Evolutionary conservation across 2,329 filamentous ascomycete species (phyloP).

Genomic region (Chrysosporium keratinophilum): DNA sequence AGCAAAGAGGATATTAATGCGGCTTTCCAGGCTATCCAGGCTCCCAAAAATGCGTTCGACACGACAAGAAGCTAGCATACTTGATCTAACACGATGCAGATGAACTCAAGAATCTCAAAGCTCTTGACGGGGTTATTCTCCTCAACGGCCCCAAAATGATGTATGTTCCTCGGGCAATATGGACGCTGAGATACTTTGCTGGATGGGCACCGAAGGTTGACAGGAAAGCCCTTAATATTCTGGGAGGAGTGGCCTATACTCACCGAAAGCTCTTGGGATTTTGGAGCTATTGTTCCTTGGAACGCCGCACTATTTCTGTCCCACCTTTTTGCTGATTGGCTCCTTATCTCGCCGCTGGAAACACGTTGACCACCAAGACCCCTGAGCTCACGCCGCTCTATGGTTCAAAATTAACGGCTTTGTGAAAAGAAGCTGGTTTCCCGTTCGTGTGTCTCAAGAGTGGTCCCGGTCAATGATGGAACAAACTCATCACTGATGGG

Average conservation of each 20-base stretch:
- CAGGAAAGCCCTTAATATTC: constrained; percentile 21
- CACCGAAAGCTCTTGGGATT: constrained; percentile 23
- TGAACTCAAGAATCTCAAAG: constrained; percentile 22
- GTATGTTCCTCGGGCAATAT: constrained; percentile 20
- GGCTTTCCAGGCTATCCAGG: constrained; percentile 19
- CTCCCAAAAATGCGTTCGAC: constrained; percentile 15
- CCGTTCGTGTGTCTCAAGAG: constrained; percentile 20
- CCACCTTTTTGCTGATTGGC: constrained; percentile 18
- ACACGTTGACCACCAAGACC: constrained; percentile 38
- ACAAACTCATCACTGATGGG: constrained; percentile 11
- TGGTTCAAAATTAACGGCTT: constrained; percentile 27
- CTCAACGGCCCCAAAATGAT: constrained; percentile 19
- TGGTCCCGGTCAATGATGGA: constrained; percentile 18
- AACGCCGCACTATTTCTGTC: constrained; percentile 22
- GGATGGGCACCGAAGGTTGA: constrained; percentile 26
- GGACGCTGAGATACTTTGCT: constrained; percentile 23
- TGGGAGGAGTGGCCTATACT: constrained; percentile 20
- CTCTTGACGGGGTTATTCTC: constrained; percentile 22
- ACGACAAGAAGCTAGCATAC: constrained; percentile 23
- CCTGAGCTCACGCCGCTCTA: constrained; percentile 37
- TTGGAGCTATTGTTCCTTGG: constrained; percentile 25
- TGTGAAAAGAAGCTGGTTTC: constrained; percentile 34
- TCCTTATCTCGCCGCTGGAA: constrained; percentile 38
- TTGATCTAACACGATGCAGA: constrained; percentile 23
- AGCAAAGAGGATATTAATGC: constrained; percentile 29